phyloP scores from a whole-genome alignment of 257 asterid genomes.

The Ilex aquifolium region DNA sequence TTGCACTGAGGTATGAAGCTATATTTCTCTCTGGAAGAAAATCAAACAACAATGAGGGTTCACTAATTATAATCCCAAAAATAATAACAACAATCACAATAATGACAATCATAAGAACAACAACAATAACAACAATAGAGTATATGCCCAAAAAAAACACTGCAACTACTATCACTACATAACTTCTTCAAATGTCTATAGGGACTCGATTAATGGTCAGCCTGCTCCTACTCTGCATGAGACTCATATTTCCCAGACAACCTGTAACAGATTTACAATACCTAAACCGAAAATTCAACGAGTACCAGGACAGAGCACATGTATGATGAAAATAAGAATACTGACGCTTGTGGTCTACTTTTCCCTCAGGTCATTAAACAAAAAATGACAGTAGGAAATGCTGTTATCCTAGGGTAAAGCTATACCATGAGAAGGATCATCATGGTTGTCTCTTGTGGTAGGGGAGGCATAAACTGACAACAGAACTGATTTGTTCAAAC shows the following conservation, averaged over 20 bases:
- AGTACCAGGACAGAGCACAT: no score
- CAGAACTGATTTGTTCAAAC: slow-evolving; percentile 95
- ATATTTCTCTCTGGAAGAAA: slow-evolving; percentile 76
- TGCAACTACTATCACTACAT: background rate
- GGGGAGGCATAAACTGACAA: slow-evolving; percentile 92
- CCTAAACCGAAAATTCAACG: no score
- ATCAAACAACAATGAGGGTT: slow-evolving; percentile 20
- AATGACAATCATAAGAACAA: background rate
- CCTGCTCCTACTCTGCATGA: no score
- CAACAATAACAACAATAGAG: no score
- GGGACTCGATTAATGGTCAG: no score
- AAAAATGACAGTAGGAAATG: no score
- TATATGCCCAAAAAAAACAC: no score
- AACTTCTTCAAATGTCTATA: background rate
- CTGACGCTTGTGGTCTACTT: no score
- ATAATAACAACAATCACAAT: slow-evolving; percentile 4
- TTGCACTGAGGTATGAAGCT: slow-evolving; percentile 81
- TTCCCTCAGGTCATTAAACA: no score
- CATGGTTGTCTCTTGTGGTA: slow-evolving; percentile 43
- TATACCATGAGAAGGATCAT: slow-evolving; percentile 75
- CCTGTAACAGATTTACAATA: no score
- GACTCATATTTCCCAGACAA: no score
- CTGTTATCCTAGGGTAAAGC: slow-evolving; percentile 17
- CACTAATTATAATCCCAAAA: background rate
- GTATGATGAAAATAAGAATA: no score